Base-by-base conservation (phyloP, 2,329 filamentous ascomycete species). In the Trichoderma koningiopsis region DNA sequence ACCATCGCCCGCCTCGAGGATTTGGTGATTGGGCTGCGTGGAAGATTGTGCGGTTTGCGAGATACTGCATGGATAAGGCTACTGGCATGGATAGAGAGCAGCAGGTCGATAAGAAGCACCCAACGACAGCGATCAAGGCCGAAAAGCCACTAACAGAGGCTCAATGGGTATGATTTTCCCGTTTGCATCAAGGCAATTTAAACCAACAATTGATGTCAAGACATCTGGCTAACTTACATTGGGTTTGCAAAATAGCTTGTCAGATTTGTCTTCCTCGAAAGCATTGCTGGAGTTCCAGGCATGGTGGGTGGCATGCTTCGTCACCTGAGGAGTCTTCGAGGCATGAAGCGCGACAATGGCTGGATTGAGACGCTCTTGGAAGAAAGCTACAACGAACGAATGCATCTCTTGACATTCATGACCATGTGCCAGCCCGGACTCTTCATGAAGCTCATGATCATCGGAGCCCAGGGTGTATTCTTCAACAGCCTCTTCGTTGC, bases 231-330 rank as follows among this genome's bases (percentile, higher is more conserved):
- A 35, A 67, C 43, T 11, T 29, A 8, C 6, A 43, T 57, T 16
- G 33, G 40, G 5, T n/a, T 3, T 37, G 27, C 24, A 19, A 29
- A 63, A 63, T 24, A 84, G 84, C 85, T 97, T 74, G 88, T 92
- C 60, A 88, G 95, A 7, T 95, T 97, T 77, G 87, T 99, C 74
- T 99, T 99, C 80, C 86, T 99, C 40, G 96, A 99, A 80, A 94
- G 91, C 60, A 93, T 99, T 49, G 96, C 96, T 14, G 96, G 94
- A 40, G 96, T 98, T 0, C 96, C 96, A 0, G 96, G 96, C 8
- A 98, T 98, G 93, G 95, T 98, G 0, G 96, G 91, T 0, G 96
- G 94, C 27, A 97, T 97, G 92, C 84, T 98, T 19, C 86, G 96
- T 40, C 96, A 99, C 81, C 85, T 98, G 47, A 89, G 91, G 77